phyloP scores from a whole-genome alignment of 169 alveolate genomes.

The Plasmodium knowlesi region DNA sequence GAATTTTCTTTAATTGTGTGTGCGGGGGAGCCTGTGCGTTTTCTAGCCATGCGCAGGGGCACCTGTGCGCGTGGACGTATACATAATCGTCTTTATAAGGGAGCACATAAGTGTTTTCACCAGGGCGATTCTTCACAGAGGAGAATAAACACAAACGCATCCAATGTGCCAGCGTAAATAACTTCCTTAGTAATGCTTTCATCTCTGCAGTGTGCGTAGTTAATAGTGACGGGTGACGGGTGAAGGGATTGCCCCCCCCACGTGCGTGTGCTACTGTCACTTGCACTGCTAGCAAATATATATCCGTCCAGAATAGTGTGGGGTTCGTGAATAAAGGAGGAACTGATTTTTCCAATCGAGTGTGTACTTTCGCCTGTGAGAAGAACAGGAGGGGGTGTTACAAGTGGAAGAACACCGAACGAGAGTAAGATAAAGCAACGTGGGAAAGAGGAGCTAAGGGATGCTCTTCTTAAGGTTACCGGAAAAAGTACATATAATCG shows the following conservation, averaged over 20 bases:
- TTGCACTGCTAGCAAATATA: neutral
- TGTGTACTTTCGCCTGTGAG: neutral
- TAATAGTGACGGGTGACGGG: neutral
- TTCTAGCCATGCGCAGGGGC: conserved; percentile 2
- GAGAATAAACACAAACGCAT: neutral
- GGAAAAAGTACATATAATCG: neutral
- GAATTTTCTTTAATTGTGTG: neutral
- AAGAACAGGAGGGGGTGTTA: no score
- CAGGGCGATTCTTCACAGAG: neutral
- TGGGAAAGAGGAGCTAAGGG: neutral
- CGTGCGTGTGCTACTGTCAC: neutral
- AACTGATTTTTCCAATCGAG: neutral
- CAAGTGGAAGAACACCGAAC: neutral
- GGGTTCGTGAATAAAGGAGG: neutral
- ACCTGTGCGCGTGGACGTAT: neutral
- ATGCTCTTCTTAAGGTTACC: neutral
- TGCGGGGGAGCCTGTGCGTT: neutral
- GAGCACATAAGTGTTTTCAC: neutral
- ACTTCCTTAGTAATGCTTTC: neutral
- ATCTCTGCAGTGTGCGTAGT: neutral
- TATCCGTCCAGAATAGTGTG: neutral
- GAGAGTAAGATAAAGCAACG: neutral
- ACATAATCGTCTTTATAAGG: neutral
- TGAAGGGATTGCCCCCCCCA: neutral
- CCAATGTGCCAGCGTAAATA: neutral